Evolutionary conservation across 1,284 basidiomycete genomes (phyloP), one percentile per base, ranked within the genome.

Genomic region (Moesziomyces globuligerus): DNA sequence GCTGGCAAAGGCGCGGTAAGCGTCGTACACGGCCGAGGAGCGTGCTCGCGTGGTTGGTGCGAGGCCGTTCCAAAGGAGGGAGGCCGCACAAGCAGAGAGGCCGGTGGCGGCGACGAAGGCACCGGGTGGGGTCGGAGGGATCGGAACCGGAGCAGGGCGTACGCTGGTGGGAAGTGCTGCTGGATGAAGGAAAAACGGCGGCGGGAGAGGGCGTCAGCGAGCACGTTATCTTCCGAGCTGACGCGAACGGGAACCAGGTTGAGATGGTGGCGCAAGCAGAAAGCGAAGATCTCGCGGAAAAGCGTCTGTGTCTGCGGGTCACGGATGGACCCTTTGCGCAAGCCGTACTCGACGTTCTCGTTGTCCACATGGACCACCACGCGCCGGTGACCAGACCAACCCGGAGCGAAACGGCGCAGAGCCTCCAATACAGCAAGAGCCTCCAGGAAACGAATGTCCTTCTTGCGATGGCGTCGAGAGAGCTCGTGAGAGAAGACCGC

Each of bases 401-500:
- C n/a, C n/a, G n/a, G n/a, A n/a, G n/a, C n/a, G n/a, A n/a, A n/a
- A n/a, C n/a, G n/a, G n/a, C n/a, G n/a, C n/a, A n/a, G n/a, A n/a
- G n/a, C n/a, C n/a, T n/a, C n/a, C n/a, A 49, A n/a, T 1, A 49
- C 38, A 1, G 48, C 48, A 1, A 40, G 26, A 18, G 38, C 48
- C 24, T 49, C 48, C 11, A 49, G 26, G 38, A 49, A 49, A 13
- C 38, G 23, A n/a, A 49, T 49, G 26, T 49, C 17, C 38, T 49
- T 49, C 5, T 3, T 1, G 3, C 26, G 20, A 20, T 49, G 48
- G 26, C 38, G 38, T 2, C 48, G 10, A 8, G 26, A 13, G 2
- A 49, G 20, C 11, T 49, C 37, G 4, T 15, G 3, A n/a, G 38
- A 20, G 20, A 41, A 41, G 17, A 34, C 28, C 1, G 38, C n/a